Conservation (phyloP, 495 filamentous ascomycete genomes). For the Oidiodendron maius region DNA sequence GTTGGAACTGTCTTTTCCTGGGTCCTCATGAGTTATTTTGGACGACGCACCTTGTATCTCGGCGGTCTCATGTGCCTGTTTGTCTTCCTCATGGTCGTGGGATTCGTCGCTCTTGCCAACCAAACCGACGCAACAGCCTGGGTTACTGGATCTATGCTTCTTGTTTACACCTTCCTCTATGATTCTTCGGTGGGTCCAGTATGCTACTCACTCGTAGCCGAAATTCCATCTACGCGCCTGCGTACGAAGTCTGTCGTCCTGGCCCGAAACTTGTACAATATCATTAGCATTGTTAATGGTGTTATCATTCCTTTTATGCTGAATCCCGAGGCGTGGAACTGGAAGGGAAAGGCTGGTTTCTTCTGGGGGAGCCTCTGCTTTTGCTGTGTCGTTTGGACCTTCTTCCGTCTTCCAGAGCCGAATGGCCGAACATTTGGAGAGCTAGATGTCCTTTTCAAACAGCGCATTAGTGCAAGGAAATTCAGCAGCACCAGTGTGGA, state of each 20-base stretch:
- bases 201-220: conserved; percentile 55
- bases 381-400: conserved; percentile 24
- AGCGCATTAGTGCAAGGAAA: conserved; percentile 55
- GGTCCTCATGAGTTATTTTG: conserved; percentile 41
- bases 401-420: conserved; percentile 66
- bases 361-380: conserved; percentile 49
- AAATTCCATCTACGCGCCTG: conserved; percentile 47
- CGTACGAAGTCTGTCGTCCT: conserved; percentile 49
- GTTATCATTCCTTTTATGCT: conserved; percentile 40
- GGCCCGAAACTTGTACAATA: conserved; percentile 51
- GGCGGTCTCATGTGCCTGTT: conserved; percentile 38
- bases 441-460: conserved; percentile 65
- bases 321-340: conserved; percentile 44
- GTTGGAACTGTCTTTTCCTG: conserved; percentile 46
- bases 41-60: conserved; percentile 47
- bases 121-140: conserved; percentile 24
- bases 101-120: conserved; percentile 25
- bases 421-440: conserved; percentile 65
- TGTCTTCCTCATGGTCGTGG: conserved; percentile 30
- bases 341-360: conserved; percentile 45
- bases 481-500: conserved; percentile 58
- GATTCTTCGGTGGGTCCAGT: conserved; percentile 54
- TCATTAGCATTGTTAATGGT: conserved; percentile 37
- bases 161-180: conserved; percentile 48
- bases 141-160: conserved; percentile 47